These are phyloP conservation scores for Rhodotorula graminis DNA, from an alignment of 768 basidiomycete genomes.

Conservation along the genomic window DNA sequence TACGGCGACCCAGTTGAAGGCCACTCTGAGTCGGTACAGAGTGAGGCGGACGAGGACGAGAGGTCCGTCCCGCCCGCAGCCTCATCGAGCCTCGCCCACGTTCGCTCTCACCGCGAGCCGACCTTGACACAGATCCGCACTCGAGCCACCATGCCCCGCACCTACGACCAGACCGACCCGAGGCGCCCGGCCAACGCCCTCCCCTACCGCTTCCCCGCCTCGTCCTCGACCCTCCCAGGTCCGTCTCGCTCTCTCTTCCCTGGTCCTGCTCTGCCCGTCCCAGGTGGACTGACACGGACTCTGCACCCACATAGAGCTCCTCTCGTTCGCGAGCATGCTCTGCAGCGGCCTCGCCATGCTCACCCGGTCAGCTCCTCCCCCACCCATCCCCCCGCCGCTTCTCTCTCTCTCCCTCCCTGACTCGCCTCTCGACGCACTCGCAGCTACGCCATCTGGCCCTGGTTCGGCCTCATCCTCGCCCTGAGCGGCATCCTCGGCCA, in stretches of 20 bases:
- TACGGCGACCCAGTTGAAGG: no score
- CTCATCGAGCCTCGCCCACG: background rate
- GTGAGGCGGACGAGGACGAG: no score
- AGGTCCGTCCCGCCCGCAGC: no score
- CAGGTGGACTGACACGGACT: background rate
- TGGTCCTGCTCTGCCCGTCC: no score
- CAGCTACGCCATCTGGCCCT: slow-evolving; percentile 30
- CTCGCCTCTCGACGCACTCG: no score
- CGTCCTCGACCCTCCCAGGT: slow-evolving; percentile 13
- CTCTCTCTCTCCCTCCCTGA: no score
- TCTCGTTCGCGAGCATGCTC: slow-evolving; percentile 5
- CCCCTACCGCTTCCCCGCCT: slow-evolving; percentile 10
- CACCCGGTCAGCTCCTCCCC: slow-evolving; percentile 3
- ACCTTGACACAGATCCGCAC: no score
- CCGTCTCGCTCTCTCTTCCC: no score
- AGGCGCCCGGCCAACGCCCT: background rate
- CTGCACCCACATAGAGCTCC: background rate
- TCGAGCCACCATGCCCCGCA: slow-evolving; percentile 8
- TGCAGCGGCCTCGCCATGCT: slow-evolving; percentile 27
- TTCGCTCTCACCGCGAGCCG: background rate
- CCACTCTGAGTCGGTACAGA: no score
- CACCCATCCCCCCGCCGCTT: background rate
- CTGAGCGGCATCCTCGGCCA: slow-evolving; percentile 1
- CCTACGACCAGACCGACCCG: slow-evolving; percentile 16
- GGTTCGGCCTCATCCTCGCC: slow-evolving; percentile 23